A percentile compares a stretch with the other conserved stretches of the same genome.
These are phyloP conservation scores for Suillus ampliporus DNA, from an alignment of 768 basidiomycete genomes.

Conservation along the genomic window DNA sequence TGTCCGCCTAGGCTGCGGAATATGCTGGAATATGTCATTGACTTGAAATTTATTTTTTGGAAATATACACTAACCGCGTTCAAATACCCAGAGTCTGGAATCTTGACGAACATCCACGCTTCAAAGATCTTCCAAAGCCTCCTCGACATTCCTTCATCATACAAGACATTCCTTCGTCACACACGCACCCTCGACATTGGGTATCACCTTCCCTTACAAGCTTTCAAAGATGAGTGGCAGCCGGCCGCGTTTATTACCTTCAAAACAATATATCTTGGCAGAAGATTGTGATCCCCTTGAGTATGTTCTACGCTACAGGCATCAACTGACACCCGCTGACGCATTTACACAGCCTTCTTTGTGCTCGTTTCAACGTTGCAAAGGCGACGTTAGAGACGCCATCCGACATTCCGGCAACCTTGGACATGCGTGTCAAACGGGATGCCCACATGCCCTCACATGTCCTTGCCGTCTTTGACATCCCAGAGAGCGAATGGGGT, in stretches of 20 bases:
- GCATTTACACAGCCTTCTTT: slow-evolving; percentile 33
- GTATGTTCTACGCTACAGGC: slow-evolving; percentile 18
- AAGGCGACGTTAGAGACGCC: slow-evolving; percentile 29
- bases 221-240: slow-evolving; percentile 19
- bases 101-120: slow-evolving; percentile 24
- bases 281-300: slow-evolving; percentile 35
- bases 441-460: slow-evolving; percentile 60
- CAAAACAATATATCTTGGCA: slow-evolving; percentile 21
- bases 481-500: slow-evolving; percentile 34
- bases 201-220: slow-evolving; percentile 23
- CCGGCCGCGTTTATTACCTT: slow-evolving; percentile 31
- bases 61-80: slow-evolving; percentile 21
- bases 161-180: slow-evolving; percentile 15
- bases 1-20: slow-evolving; percentile 9
- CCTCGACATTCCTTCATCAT: slow-evolving; percentile 14
- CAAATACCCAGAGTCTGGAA: slow-evolving; percentile 21
- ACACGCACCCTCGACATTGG: slow-evolving; percentile 18
- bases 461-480: slow-evolving; percentile 52
- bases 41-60: slow-evolving; percentile 4
- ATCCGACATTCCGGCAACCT: slow-evolving; percentile 43
- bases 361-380: slow-evolving; percentile 40
- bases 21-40: slow-evolving; percentile 13
- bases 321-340: slow-evolving; percentile 9
- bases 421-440: slow-evolving; percentile 54
- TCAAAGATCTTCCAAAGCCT: slow-evolving; percentile 18